These are phyloP conservation scores for Beauveria rudraprayagi DNA, from an alignment of 2,329 filamentous ascomycete genomes.

Conservation along the genomic window DNA sequence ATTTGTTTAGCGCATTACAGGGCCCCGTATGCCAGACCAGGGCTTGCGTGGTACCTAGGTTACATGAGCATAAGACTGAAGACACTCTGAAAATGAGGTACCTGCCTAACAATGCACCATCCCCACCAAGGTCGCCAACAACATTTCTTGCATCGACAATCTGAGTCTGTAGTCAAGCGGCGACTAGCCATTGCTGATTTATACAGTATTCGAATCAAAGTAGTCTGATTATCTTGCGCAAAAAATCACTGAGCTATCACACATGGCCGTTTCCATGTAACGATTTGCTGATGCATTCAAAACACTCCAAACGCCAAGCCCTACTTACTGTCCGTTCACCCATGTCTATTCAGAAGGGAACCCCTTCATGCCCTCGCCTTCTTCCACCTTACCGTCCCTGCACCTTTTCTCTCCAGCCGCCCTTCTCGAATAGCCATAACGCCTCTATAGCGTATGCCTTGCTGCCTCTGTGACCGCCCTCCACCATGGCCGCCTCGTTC, in stretches of 20 bases:
- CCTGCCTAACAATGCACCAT: background rate
- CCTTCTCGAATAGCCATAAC: constrained; percentile 72
- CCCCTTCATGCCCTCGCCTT: constrained; percentile 19
- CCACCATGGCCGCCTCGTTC: constrained; percentile 64
- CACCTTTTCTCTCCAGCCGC: constrained; percentile 59
- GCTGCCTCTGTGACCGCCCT: constrained; percentile 67
- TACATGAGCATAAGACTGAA: background rate
- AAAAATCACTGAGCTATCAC: background rate
- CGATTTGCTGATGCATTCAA: background rate
- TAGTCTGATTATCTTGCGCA: background rate
- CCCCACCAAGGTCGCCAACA: background rate
- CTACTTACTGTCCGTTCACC: background rate
- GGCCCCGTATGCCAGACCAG: background rate
- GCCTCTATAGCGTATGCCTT: constrained; percentile 82
- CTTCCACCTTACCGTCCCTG: constrained; percentile 42
- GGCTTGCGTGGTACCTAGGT: background rate
- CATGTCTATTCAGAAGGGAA: background rate
- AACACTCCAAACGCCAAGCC: background rate
- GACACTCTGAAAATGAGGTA: too few species aligned
- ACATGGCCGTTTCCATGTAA: background rate
- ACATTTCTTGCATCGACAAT: background rate
- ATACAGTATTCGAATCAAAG: background rate
- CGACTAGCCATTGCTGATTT: background rate
- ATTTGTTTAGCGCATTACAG: background rate
- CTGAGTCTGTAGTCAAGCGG: background rate